Evolutionary conservation across 2,329 filamentous ascomycete species (phyloP).

Genomic region (Chaetomium olivaceum): DNA sequence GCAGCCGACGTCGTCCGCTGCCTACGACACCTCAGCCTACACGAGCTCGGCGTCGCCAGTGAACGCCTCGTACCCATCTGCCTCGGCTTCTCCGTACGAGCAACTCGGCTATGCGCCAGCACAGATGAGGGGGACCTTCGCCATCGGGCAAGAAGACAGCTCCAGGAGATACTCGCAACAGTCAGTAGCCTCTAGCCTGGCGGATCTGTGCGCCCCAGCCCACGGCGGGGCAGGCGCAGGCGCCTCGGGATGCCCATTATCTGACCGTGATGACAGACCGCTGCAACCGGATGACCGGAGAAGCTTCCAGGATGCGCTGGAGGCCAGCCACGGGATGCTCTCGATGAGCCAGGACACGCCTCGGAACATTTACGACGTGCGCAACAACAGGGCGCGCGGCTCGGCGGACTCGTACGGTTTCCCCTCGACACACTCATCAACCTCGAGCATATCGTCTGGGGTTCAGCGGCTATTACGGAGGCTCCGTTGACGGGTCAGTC

Average conservation of each 20-base stretch:
- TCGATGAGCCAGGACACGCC: slow-evolving; percentile 95
- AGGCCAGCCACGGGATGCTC: slow-evolving; percentile 91
- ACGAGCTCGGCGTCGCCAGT: slow-evolving; percentile 68
- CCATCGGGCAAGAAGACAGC: slow-evolving; percentile 57
- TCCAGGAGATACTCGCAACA: slow-evolving; percentile 76
- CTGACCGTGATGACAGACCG: slow-evolving; percentile 57
- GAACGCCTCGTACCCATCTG: slow-evolving; percentile 63
- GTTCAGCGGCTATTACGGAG: slow-evolving; percentile 81
- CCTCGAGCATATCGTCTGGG: slow-evolving; percentile 89
- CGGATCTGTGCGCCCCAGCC: slow-evolving; percentile 23
- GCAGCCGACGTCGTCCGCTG: slow-evolving; percentile 59
- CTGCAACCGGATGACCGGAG: slow-evolving; percentile 47
- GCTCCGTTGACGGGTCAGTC: slow-evolving; percentile 79
- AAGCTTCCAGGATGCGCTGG: slow-evolving; percentile 71
- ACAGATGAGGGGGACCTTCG: slow-evolving; percentile 60
- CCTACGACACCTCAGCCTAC: slow-evolving; percentile 70
- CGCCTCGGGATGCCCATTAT: slow-evolving; percentile 60
- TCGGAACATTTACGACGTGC: slow-evolving; percentile 79
- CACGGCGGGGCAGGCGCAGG: slow-evolving; percentile 31
- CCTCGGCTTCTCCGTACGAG: slow-evolving; percentile 71
- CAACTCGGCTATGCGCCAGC: slow-evolving; percentile 72
- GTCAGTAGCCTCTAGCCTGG: slow-evolving; percentile 53
- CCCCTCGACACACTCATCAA: slow-evolving; percentile 78
- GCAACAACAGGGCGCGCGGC: slow-evolving; percentile 59
- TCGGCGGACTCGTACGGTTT: slow-evolving; percentile 90